Percentiles rank a stretch among this genome's conserved stretches.
Conservation (phyloP, 164 flowering plant species). For the Saururus chinensis region DNA sequence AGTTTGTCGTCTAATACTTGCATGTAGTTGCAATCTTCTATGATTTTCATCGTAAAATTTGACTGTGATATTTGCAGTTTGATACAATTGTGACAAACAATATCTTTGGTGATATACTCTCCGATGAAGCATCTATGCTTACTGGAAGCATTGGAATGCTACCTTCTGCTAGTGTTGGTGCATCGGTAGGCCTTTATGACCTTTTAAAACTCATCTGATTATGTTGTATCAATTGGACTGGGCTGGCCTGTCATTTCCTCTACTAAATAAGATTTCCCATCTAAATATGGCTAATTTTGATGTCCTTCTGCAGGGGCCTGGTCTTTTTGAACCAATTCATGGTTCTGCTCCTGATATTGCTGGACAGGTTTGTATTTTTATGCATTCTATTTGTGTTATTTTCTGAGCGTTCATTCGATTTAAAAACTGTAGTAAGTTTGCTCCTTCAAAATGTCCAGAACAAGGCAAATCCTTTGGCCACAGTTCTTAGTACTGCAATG, state of each 20-base stretch:
- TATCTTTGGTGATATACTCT: constrained; percentile 93
- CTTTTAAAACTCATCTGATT: neutral
- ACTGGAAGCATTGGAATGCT: constrained; percentile 99
- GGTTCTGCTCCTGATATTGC: constrained; percentile 99
- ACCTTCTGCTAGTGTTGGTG: constrained; percentile 88
- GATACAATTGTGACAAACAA: constrained; percentile 97
- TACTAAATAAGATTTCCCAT: too few relatives aligned
- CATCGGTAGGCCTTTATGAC: constrained; percentile 35
- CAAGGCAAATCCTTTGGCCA: constrained; percentile 94
- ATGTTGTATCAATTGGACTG: neutral
- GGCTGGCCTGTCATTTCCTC: neutral
- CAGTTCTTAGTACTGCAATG: constrained; percentile 92
- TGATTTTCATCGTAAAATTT: too few relatives aligned
- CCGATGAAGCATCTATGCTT: constrained; percentile 98
- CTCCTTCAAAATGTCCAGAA: constrained; percentile 30
- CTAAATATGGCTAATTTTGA: too few relatives aligned
- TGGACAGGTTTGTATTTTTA: constrained; percentile 54
- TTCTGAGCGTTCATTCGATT: neutral
- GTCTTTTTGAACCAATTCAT: constrained; percentile 95
- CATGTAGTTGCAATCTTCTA: too few relatives aligned
- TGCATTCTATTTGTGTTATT: neutral
- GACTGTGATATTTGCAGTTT: constrained; percentile 46
- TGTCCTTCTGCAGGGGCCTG: constrained; percentile 69
- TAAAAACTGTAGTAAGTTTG: too few relatives aligned
- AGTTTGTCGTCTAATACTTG: too few relatives aligned